A percentile compares a stretch with the other conserved stretches of the same genome.
These are phyloP conservation scores for Mycena epipterygia DNA, from an alignment of 768 basidiomycete genomes.

Conservation along the genomic window DNA sequence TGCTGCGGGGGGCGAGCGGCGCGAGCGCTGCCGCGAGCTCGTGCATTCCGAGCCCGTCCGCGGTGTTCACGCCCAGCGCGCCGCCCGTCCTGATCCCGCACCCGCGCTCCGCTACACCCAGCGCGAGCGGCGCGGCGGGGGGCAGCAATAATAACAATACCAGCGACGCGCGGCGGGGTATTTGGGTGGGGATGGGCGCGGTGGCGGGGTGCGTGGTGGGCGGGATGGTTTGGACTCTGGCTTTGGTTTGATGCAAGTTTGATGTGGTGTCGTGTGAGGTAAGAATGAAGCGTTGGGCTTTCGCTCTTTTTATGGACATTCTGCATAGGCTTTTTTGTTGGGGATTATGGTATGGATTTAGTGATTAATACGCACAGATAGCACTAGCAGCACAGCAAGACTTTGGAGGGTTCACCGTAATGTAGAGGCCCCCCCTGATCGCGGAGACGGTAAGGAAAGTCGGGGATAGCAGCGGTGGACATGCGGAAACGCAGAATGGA, in stretches of 20 bases:
- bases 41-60: conserved; percentile 20
- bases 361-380: too few species aligned
- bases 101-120: not conserved
- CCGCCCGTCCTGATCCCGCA: conserved; percentile 28
- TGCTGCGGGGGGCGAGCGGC: not conserved
- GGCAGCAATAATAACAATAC: not conserved
- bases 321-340: too few species aligned
- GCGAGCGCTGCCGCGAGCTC: conserved; percentile 1
- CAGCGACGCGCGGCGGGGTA: not conserved
- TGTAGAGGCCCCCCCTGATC: too few species aligned
- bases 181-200: not conserved
- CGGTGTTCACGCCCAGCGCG: conserved; percentile 21
- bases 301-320: too few species aligned
- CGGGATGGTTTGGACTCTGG: conserved; percentile 7
- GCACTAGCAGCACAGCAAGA: too few species aligned
- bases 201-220: not conserved
- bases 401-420: too few species aligned
- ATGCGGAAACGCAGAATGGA: too few species aligned
- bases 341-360: too few species aligned
- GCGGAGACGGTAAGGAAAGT: too few species aligned
- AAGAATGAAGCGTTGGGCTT: too few species aligned
- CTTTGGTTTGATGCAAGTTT: not conserved
- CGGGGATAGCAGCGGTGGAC: too few species aligned
- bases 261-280: too few species aligned
- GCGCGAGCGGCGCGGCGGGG: not conserved